These are phyloP conservation scores for Kingdonia uniflora DNA, from an alignment of 164 flowering plant genomes.

Conservation along the genomic window DNA sequence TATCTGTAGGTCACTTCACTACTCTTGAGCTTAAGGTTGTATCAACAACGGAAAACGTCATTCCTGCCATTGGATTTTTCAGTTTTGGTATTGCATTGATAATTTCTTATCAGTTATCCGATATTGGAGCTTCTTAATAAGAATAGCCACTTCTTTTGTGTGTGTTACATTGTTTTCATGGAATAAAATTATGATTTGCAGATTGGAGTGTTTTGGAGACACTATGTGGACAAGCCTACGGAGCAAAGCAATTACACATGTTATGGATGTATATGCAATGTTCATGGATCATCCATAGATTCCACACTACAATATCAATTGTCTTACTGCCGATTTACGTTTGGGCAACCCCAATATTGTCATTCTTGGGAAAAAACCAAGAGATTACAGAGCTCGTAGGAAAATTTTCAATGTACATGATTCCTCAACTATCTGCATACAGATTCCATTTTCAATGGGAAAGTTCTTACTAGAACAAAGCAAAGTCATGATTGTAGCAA, in stretches of 20 bases:
- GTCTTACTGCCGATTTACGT: conserved; percentile 23
- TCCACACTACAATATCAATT: conserved; percentile 8
- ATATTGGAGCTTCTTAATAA: too few relatives aligned
- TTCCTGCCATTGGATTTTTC: conserved; percentile 29
- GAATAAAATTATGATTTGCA: conserved; percentile 10
- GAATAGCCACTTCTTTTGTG: too few relatives aligned
- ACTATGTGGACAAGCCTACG: conserved; percentile 36
- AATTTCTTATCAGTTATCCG: too few relatives aligned
- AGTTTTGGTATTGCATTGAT: conserved; percentile 16
- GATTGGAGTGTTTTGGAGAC: conserved; percentile 57
- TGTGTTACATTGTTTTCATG: too few relatives aligned
- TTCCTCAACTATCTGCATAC: conserved; percentile 34
- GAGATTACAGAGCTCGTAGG: conserved; percentile 30
- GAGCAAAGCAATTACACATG: conserved; percentile 33
- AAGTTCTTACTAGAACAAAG: conserved; percentile 39
- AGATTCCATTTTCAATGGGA: conserved; percentile 27
- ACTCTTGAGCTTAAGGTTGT: conserved; percentile 28
- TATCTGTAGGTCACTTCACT: conserved; percentile 25
- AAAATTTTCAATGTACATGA: conserved; percentile 24
- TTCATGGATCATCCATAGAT: conserved; percentile 35
- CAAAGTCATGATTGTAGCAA: conserved; percentile 33
- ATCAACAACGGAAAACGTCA: conserved; percentile 25
- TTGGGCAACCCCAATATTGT: conserved; percentile 22
- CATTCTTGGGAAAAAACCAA: conserved; percentile 22
- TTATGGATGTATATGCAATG: conserved; percentile 40